Conservation (phyloP, 306 rosid genomes). For the Fagus crenata region DNA sequence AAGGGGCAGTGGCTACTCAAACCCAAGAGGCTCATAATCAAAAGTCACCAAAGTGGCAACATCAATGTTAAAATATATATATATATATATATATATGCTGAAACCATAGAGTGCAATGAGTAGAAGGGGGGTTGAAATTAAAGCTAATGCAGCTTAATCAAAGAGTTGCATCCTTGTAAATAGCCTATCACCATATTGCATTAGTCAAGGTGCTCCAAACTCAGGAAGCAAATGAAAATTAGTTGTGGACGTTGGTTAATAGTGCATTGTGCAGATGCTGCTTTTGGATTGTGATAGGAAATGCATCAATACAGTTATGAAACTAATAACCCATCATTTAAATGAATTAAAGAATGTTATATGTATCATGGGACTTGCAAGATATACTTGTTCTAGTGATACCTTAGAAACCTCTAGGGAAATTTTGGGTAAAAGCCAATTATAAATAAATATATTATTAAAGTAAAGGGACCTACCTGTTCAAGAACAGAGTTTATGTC, state of each 20-base stretch:
- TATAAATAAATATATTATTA: not conserved
- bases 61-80: not conserved
- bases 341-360: not conserved
- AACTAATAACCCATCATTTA: not conserved
- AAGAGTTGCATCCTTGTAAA: not conserved
- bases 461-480: constrained; percentile 48
- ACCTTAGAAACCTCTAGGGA: not conserved
- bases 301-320: not conserved
- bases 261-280: not conserved
- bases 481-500: constrained; percentile 96
- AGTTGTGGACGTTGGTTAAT: not conserved
- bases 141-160: not conserved
- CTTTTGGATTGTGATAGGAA: not conserved
- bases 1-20: no score
- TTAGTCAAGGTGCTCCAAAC: constrained; percentile 6
- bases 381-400: not conserved
- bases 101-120: not conserved
- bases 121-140: not conserved
- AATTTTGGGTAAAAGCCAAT: not conserved
- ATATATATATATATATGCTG: no score
- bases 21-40: not conserved
- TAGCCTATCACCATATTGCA: not conserved
- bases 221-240: not conserved
- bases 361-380: not conserved
- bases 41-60: constrained; percentile 1